Conservation (phyloP, 352 stramenopile species). For the Globisporangium okanoganense region DNA sequence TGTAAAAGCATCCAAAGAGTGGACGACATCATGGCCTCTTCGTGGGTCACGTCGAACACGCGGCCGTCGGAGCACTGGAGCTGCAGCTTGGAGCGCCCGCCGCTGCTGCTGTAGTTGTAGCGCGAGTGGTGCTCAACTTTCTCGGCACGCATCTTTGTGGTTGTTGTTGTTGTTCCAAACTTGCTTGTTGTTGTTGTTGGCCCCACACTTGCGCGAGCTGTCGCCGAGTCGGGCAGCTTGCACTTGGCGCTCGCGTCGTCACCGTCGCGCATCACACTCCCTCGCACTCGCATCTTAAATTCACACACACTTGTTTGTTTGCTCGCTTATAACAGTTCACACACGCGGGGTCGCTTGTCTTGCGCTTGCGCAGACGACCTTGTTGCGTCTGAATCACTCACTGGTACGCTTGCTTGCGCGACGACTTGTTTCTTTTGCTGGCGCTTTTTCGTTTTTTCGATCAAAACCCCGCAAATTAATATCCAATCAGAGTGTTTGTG, state of each 20-base stretch:
- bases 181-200: slow-evolving; percentile 1
- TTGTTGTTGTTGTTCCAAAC: neutral
- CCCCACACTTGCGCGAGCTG: neutral
- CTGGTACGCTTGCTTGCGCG: neutral
- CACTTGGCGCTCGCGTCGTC: slow-evolving; percentile 12
- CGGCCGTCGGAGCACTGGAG: slow-evolving; percentile 68
- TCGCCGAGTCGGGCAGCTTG: slow-evolving; percentile 8
- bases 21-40: slow-evolving; percentile 86
- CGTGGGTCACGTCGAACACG: slow-evolving; percentile 71
- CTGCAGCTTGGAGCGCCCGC: slow-evolving; percentile 55
- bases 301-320: neutral
- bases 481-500: neutral
- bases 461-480: neutral
- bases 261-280: slow-evolving; percentile 1
- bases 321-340: too few species aligned
- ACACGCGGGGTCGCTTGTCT: neutral
- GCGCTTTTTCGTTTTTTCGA: slow-evolving; percentile 4
- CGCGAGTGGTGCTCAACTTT: slow-evolving; percentile 11
- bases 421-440: slow-evolving; percentile 6
- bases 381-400: neutral
- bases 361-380: neutral
- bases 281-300: slow-evolving; percentile 11
- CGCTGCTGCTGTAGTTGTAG: slow-evolving; percentile 10
- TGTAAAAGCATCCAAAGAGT: slow-evolving; percentile 80
- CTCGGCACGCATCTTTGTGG: neutral